These are phyloP conservation scores for Cladosporium sp. DNA, from an alignment of 2,329 filamentous ascomycete genomes.

Conservation along the genomic window DNA sequence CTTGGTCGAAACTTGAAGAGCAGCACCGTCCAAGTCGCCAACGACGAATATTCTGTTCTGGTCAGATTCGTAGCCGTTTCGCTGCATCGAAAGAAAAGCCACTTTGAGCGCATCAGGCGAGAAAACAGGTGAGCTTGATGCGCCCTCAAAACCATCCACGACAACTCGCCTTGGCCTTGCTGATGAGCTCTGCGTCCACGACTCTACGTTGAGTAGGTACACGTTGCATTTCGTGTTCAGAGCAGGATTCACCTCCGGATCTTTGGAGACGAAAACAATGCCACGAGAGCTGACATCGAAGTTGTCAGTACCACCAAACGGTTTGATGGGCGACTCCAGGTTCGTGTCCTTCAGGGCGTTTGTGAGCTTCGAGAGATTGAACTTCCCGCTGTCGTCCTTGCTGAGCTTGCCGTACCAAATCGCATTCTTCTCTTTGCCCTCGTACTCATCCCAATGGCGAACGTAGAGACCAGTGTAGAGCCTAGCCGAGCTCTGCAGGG, in stretches of 20 bases:
- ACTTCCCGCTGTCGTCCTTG: slow-evolving; percentile 25
- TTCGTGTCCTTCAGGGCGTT: slow-evolving; percentile 61
- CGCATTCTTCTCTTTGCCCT: slow-evolving; percentile 63
- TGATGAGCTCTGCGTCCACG: slow-evolving; percentile 53
- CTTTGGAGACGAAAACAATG: slow-evolving; percentile 71
- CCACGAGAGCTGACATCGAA: slow-evolving; percentile 68
- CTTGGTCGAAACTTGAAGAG: neutral
- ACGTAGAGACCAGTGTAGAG: slow-evolving; percentile 51
- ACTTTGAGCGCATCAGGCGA: slow-evolving; percentile 67
- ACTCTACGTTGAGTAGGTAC: slow-evolving; percentile 64
- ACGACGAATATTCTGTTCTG: slow-evolving; percentile 65
- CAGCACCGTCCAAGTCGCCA: slow-evolving; percentile 46
- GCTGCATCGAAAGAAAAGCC: slow-evolving; percentile 75
- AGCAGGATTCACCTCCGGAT: slow-evolving; percentile 66
- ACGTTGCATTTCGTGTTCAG: slow-evolving; percentile 78
- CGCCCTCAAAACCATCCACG: slow-evolving; percentile 60
- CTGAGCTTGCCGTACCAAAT: slow-evolving; percentile 67
- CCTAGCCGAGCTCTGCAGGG: slow-evolving; percentile 40
- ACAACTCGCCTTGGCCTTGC: slow-evolving; percentile 50
- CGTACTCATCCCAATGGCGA: slow-evolving; percentile 54
- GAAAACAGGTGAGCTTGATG: slow-evolving; percentile 65
- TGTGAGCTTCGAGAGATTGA: slow-evolving; percentile 44
- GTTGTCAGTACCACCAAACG: slow-evolving; percentile 75
- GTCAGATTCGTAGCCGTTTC: slow-evolving; percentile 75
- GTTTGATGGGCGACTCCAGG: slow-evolving; percentile 65